These are phyloP conservation scores for Volvox africanus DNA, from an alignment of 139 green algal genomes.

Conservation along the genomic window DNA sequence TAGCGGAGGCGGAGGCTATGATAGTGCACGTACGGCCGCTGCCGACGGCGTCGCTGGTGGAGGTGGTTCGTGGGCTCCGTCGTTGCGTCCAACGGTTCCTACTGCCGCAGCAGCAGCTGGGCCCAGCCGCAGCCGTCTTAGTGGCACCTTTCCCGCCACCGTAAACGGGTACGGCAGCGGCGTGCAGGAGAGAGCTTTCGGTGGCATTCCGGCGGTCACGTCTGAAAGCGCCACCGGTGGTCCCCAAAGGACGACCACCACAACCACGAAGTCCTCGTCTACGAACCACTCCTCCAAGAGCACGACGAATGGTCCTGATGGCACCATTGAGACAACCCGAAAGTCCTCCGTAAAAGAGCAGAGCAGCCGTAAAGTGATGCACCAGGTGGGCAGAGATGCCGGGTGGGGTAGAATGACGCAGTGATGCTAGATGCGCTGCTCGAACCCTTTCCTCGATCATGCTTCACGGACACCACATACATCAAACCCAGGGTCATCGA, in stretches of 20 bases:
- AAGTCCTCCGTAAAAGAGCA: background rate
- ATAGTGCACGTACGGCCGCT: background rate
- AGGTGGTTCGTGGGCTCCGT: background rate
- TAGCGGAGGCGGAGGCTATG: background rate
- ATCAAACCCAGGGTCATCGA: too few species aligned
- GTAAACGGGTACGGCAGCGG: background rate
- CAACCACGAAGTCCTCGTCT: background rate
- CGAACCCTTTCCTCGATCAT: too few species aligned
- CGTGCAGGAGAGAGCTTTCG: background rate
- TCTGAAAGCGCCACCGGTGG: background rate
- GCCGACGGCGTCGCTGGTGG: background rate
- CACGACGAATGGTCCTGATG: background rate
- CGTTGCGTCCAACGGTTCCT: background rate
- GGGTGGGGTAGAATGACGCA: too few species aligned
- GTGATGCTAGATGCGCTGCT: too few species aligned
- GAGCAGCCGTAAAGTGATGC: background rate
- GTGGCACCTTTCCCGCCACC: background rate
- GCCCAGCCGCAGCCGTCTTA: conserved; percentile 4
- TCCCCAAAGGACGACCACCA: background rate
- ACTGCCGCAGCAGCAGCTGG: background rate
- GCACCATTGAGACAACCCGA: background rate
- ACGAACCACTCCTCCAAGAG: background rate
- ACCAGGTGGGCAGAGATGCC: background rate
- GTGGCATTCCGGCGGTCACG: background rate
- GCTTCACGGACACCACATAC: too few species aligned